A percentile compares a stretch with the other conserved stretches of the same genome.
phyloP scores from a whole-genome alignment of 352 stramenopile genomes.

The Elongisporangium prolatum region DNA sequence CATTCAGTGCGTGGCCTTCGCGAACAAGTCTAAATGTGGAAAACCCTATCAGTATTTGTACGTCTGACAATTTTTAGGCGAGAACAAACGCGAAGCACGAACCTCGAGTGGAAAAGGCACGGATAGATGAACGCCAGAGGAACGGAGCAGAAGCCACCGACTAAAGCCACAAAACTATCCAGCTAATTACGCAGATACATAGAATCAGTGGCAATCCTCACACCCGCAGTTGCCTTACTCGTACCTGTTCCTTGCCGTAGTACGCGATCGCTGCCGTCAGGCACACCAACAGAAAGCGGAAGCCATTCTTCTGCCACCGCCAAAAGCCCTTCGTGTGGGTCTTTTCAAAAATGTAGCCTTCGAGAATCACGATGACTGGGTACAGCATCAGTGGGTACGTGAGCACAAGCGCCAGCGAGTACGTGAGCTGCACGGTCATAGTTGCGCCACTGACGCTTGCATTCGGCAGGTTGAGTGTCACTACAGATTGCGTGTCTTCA shows the following conservation, averaged over 20 bases:
- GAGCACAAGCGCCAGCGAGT: slow-evolving; percentile 60
- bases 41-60: not conserved
- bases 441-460: slow-evolving; percentile 44
- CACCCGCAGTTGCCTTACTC: not conserved
- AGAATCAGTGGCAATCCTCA: not conserved
- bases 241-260: slow-evolving; percentile 48
- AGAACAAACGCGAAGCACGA: not conserved
- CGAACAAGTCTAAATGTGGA: slow-evolving; percentile 23
- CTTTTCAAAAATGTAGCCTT: slow-evolving; percentile 49
- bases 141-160: slow-evolving; percentile 69
- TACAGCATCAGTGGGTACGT: slow-evolving; percentile 75
- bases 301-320: slow-evolving; percentile 65
- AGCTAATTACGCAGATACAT: slow-evolving; percentile 11
- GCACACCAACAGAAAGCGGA: slow-evolving; percentile 57
- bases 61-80: not conserved
- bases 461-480: slow-evolving; percentile 54
- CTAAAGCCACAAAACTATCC: slow-evolving; percentile 70
- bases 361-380: slow-evolving; percentile 64
- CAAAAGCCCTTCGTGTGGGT: slow-evolving; percentile 48
- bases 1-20: slow-evolving; percentile 39
- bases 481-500: slow-evolving; percentile 44
- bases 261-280: slow-evolving; percentile 59
- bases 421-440: slow-evolving; percentile 61
- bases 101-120: slow-evolving; percentile 55
- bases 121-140: slow-evolving; percentile 71